Base-by-base conservation (phyloP, 1,284 basidiomycete genomes). In the Flammula alnicola region DNA sequence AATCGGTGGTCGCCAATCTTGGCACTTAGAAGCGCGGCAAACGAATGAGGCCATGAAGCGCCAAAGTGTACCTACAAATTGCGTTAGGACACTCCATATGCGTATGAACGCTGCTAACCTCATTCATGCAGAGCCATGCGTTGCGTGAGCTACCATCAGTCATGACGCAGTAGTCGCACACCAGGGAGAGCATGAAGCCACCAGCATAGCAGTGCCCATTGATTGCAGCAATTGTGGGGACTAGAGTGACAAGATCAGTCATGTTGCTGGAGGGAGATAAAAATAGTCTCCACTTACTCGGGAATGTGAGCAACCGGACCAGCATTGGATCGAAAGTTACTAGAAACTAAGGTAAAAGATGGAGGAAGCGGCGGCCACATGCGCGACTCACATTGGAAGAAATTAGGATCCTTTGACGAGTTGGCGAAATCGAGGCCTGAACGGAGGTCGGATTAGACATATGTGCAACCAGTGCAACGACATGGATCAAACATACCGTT, bases 191-290 rank as follows among this genome's bases (percentile, higher is more conserved):
- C 61, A 93, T 84, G 64, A 93, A 86, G 12, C 85, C 95, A 9
- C 80, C 95, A 2, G 95, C 95, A 65, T 93, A 97, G 49, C 86
- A 88, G 64, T 97, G 95, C 0, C 95, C 95, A 63, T 95, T 96
- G 62, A 97, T 83, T 3, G 92, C 91, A 23, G 92, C 91, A 54
- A 97, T 80, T 4, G 87, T 91, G 0, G 89, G 88, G 42, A 91
- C 88, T 91, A 53, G 12, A 11, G 38, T 38, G 23, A 42, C 49
- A 55, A 7, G 37, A 19, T 51, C 41, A 51, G 40, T 29, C 49
- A 37, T 38, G 26, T 12, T 22, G 43, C 14, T 26, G 19, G 4
- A 17, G 8, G 44, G 14, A 2, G 37, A 37, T 33, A 31, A 36
- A 47, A 50, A 46, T 35, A 52, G 27, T n/a, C n/a, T n/a, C n/a